Base-by-base conservation (phyloP, 371 early-diverging fungal genomes). In the Nematocida sp. region DNA sequence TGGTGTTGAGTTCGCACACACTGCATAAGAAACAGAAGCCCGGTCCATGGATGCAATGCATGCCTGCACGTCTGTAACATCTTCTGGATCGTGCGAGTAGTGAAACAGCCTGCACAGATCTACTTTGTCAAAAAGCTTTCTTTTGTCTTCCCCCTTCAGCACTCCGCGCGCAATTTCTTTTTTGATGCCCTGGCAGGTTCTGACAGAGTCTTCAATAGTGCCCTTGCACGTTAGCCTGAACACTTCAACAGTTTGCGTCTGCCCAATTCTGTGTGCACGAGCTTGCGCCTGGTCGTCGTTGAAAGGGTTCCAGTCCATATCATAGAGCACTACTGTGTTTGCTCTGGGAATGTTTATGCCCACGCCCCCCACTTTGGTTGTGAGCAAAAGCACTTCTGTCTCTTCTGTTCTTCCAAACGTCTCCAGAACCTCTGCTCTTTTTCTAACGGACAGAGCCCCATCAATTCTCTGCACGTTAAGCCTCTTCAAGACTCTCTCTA, bases 261-360 rank as follows among this genome's bases (percentile, higher is more conserved):
- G 74, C 17, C 74, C 74, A 19, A 70, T 70, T 25, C 74, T 32
- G 36, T 57, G 62, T 13, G 62, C 74, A 23, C 74, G 2, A 8
- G 60, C 74, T 36, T 70, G 57, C 7, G 74, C 74, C 31, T 70
- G 74, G 15, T 70, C 74, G 13, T 70, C 74, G 37, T 70, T 70
- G 49, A 60, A 70, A 8, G 74, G 74, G 31, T 70, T 70, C 74
- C 74, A 70, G 58, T 70, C 74, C 66, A 70, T 48, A 53, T 70
- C 74, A 36, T 48, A 70, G 19, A 70, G 48, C 31, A 70, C 50
- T 0, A 70, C 48, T 7, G 74, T 70, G 34, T 70, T 38, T 5
- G 51, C 50, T 34, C 37, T 5, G 19, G 36, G 74, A 3, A 70
- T 25, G 36, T 70, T 70, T 5, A 70, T 32, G 7, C 74, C 74